These are phyloP conservation scores for Litchi chinensis DNA, from an alignment of 345 rosid genomes.

Conservation along the genomic window DNA sequence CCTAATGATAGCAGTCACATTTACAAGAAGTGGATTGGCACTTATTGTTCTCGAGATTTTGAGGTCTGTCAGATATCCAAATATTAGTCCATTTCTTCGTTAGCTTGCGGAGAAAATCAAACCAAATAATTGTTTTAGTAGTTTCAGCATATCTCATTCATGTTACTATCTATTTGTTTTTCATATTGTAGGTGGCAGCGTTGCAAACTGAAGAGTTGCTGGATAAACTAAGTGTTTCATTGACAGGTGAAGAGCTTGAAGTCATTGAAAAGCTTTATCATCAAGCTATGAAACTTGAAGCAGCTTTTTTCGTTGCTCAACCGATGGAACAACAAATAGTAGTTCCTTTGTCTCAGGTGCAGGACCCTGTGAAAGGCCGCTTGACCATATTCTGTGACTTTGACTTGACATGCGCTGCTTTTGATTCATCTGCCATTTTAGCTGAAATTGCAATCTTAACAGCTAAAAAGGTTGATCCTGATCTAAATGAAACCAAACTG, in stretches of 20 bases:
- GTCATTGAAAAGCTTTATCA: conserved; percentile 52
- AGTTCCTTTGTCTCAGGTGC: conserved; percentile 43
- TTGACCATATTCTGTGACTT: conserved; percentile 55
- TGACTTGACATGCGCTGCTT: conserved; percentile 60
- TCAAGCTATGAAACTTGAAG: conserved; percentile 52
- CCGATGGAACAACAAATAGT: conserved; percentile 42
- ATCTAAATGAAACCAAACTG: conserved; percentile 29
- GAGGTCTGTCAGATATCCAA: conserved; percentile 36
- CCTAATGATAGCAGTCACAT: conserved; percentile 41
- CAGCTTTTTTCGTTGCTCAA: conserved; percentile 45
- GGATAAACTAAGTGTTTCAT: conserved; percentile 51
- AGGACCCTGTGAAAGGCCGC: conserved; percentile 30
- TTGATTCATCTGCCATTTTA: conserved; percentile 62
- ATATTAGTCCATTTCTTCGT: conserved; percentile 6
- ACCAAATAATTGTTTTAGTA: conserved; percentile 5
- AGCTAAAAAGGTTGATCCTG: conserved; percentile 40
- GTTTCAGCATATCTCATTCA: conserved; percentile 7
- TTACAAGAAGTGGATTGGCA: conserved; percentile 60
- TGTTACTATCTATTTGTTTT: conserved; percentile 8
- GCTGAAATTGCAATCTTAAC: conserved; percentile 64
- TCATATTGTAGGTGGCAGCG: conserved; percentile 44
- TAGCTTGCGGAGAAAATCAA: conserved; percentile 11
- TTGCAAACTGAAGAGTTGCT: conserved; percentile 53
- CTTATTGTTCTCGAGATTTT: conserved; percentile 45
- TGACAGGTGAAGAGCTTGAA: conserved; percentile 62